Percentiles rank a stretch among this genome's conserved stretches.
Conservation (phyloP, 129 eudicot species). For the Artemisia annua region DNA sequence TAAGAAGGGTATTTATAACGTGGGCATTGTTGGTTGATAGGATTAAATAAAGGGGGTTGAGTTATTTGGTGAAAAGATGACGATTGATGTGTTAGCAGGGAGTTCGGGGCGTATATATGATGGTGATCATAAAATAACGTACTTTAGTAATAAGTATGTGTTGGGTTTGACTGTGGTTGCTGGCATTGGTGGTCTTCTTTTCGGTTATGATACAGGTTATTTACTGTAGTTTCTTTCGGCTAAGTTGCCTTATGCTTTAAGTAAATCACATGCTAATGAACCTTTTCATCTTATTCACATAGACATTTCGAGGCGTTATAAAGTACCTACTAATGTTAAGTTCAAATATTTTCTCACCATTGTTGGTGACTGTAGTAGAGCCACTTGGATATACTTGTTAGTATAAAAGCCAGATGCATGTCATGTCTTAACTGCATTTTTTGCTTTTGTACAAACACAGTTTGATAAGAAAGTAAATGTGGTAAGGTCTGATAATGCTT, state of each 20-base stretch:
- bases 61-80: slow-evolving; percentile 34
- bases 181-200: slow-evolving; percentile 92
- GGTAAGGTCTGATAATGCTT: too few relatives aligned
- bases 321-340: not conserved
- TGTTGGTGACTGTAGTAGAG: not conserved
- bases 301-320: not conserved
- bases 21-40: not conserved
- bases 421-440: too few relatives aligned
- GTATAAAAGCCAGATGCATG: not conserved
- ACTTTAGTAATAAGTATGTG: slow-evolving; percentile 76
- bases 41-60: not conserved
- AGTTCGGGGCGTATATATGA: slow-evolving; percentile 61
- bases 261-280: not conserved
- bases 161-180: slow-evolving; percentile 84
- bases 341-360: not conserved
- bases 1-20: too few relatives aligned
- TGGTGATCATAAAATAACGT: slow-evolving; percentile 54
- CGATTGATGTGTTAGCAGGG: slow-evolving; percentile 54
- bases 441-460: not conserved
- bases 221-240: not conserved
- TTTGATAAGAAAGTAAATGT: too few relatives aligned
- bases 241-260: not conserved
- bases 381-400: not conserved
- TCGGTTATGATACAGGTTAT: slow-evolving; percentile 92
- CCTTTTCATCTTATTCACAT: not conserved